Evolutionary conservation across 768 basidiomycete genomes (phyloP), one percentile per base, ranked within the genome.

Genomic region (Suillus discolor): DNA sequence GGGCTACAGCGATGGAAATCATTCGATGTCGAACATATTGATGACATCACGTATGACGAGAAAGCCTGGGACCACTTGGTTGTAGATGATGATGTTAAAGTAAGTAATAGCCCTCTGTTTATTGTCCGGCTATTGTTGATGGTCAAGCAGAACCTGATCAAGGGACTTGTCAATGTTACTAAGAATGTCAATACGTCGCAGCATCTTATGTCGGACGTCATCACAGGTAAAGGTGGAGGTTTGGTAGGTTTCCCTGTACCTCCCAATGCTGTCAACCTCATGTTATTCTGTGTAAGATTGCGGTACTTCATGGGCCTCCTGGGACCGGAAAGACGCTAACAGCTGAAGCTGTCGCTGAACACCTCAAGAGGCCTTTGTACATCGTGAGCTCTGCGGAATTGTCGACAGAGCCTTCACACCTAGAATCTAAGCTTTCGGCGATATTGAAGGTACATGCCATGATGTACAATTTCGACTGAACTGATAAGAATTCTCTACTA

Each of bases 51-150:
- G 23, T 88, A 87, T 85, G 86, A 85, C 67, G 72, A 79, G 13
- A 84, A 86, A n/a, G 87, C 87, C 1, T 89, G 87, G 71, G 74
- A 79, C 23, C 83, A 85, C 67, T 81, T 89, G 42, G 87, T 88
- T 13, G 79, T 89, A 23, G 84, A 85, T 6, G 70, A 76, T 2
- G 81, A 80, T 45, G 79, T 83, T 45, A 89, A 87, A 75, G 76
- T 81, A 23, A 54, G 53, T 3, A 23, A 4, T 11, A 18, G 0
- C 11, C 6, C 11, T 41, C 6, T 7, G 9, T 54, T 39, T 23
- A 41, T 28, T 63, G 39, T 15, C 31, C 0, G 18, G 34, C 39
- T 18, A 9, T 2, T n/a, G 83, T 86, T 67, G 85, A 86, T 20
- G 4, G 57, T 60, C 16, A 12, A 28, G 39, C 23, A 72, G 72